Conservation (phyloP, 495 filamentous ascomycete species). For the Daldinia bambusicola region DNA sequence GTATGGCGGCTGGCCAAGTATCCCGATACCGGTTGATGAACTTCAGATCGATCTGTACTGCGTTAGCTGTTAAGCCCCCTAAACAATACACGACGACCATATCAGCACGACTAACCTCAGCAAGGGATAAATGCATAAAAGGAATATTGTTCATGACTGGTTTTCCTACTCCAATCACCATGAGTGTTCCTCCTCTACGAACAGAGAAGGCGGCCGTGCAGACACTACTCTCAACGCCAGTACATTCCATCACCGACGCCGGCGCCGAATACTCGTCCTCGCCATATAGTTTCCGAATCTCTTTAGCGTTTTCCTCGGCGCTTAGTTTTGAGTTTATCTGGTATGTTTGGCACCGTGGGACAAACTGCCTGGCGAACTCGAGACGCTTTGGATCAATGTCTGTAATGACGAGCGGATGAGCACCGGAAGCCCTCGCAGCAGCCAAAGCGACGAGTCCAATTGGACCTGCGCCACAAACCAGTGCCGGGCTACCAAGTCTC, state of each 20-base stretch:
- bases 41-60: conserved; percentile 65
- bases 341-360: conserved; percentile 65
- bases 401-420: conserved; percentile 71
- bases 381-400: conserved; percentile 67
- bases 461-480: conserved; percentile 62
- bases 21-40: conserved; percentile 73
- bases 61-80: conserved; percentile 22
- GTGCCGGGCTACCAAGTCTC: conserved; percentile 51
- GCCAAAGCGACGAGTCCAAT: conserved; percentile 63
- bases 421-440: conserved; percentile 67
- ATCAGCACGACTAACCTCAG: conserved; percentile 54
- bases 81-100: neutral
- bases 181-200: conserved; percentile 67
- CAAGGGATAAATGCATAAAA: conserved; percentile 72
- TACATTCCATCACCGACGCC: conserved; percentile 70
- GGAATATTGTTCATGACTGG: conserved; percentile 70
- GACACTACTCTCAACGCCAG: conserved; percentile 69
- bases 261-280: conserved; percentile 62
- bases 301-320: conserved; percentile 61
- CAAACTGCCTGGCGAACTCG: conserved; percentile 67
- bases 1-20: conserved; percentile 69
- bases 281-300: conserved; percentile 64
- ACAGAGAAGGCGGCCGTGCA: conserved; percentile 65
- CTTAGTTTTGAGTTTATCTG: conserved; percentile 58
- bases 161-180: conserved; percentile 72